These are phyloP conservation scores for Suillus decipiens DNA, from an alignment of 768 basidiomycete genomes.

Conservation along the genomic window DNA sequence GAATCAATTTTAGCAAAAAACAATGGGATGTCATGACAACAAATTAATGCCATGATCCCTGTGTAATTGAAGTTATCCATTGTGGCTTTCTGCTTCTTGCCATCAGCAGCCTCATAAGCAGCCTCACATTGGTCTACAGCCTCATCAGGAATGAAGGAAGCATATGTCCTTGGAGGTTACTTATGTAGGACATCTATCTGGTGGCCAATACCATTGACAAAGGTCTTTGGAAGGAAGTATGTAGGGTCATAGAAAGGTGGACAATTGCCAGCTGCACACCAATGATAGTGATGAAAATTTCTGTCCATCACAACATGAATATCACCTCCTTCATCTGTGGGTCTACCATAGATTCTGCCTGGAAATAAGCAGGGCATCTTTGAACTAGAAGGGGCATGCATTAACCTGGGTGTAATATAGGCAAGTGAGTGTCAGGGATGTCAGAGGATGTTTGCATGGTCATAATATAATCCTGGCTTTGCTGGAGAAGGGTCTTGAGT, in stretches of 20 bases:
- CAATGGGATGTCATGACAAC: constrained; percentile 38
- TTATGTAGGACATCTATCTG: constrained; percentile 28
- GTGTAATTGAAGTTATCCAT: constrained; percentile 33
- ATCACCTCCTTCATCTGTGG: constrained; percentile 30
- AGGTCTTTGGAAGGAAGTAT: constrained; percentile 35
- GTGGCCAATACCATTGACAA: constrained; percentile 35
- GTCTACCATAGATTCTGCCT: not conserved
- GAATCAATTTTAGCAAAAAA: constrained; percentile 42
- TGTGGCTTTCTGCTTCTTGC: constrained; percentile 29
- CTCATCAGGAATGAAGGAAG: constrained; percentile 30
- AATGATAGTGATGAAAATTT: constrained; percentile 42
- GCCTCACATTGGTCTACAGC: constrained; percentile 39
- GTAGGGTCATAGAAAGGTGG: constrained; percentile 33
- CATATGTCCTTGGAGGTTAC: not conserved
- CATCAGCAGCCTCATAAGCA: constrained; percentile 36
- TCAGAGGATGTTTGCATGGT: not conserved
- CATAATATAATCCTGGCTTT: not conserved
- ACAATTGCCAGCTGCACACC: constrained; percentile 30
- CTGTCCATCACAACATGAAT: constrained; percentile 40
- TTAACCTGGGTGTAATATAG: not conserved
- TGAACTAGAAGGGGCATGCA: not conserved
- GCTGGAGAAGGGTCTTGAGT: constrained; percentile 13
- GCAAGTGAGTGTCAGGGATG: not conserved
- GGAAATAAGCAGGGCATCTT: not conserved
- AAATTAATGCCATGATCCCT: constrained; percentile 41